Base-by-base conservation (phyloP, 768 basidiomycete species). In the Amylocystis lapponica region DNA sequence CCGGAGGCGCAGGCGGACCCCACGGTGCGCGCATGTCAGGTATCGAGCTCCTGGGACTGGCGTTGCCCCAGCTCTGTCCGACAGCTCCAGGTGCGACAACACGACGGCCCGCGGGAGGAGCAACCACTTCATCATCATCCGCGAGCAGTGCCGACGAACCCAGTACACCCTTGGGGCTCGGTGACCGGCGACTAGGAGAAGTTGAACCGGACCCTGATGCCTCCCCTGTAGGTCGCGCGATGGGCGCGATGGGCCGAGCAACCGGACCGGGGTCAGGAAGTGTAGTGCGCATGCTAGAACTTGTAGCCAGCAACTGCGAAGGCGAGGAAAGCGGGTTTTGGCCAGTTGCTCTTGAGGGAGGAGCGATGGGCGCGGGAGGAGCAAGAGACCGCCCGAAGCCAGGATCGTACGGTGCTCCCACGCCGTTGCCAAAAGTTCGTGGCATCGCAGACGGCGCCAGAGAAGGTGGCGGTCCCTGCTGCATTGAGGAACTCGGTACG, bases 81-180 rank as follows among this genome's bases (percentile, higher is more conserved):
- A 74, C 68, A 3, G 64, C 63, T 34, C 66, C 63, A 27, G 61
- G 62, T 1, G 59, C 65, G 30, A 60, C 62, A 7, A 47, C 31
- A 12, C 59, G 51, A 19, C 75, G 66, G 36, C 77, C 61, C 27
- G 75, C 66, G 6, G 71, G 69, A 14, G 72, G 64, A 30, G 71
- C 63, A 13, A 89, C 75, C 10, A 88, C 82, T 56, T 89, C 86
- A 57, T 90, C 87, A 47, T 86, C 86, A 47, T 87, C 86, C 12
- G 85, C 77, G 3, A 80, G 77, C 16, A 89, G 71, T 16, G 87
- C 86, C 4, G 83, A 83, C 12, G 86, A 88, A 11, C 87, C 87
- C 6, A 88, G 68, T 27, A 81, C 65, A 30, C 79, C 79, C 56
- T 87, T 88, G 8, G 75, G 75, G 47, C 73, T 75, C 4, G 74